Conservation (phyloP, 2,329 filamentous ascomycete genomes). For the Teratosphaeria viscida region DNA sequence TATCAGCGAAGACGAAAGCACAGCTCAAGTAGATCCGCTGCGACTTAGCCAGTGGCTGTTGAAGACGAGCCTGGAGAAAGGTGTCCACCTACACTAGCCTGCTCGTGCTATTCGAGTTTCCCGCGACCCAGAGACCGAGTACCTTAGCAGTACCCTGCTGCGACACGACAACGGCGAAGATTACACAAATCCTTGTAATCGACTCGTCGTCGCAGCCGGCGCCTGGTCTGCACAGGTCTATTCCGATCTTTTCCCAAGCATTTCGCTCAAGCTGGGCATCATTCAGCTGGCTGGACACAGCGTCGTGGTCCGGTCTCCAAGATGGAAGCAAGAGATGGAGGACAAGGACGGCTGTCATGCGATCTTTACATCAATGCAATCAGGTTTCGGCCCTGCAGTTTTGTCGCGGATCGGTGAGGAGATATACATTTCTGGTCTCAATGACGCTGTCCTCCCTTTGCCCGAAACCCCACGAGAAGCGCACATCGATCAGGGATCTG, state of each 20-base stretch:
- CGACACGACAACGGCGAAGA: conserved; percentile 36
- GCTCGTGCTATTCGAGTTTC: conserved; percentile 45
- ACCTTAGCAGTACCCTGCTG: conserved; percentile 45
- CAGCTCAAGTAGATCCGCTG: conserved; percentile 59
- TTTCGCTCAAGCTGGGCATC: conserved; percentile 46
- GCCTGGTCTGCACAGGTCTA: conserved; percentile 64
- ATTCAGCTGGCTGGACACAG: conserved; percentile 60
- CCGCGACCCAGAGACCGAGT: conserved; percentile 37
- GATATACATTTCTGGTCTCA: conserved; percentile 65
- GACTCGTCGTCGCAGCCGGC: conserved; percentile 57
- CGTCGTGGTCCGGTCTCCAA: conserved; percentile 53
- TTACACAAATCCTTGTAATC: conserved; percentile 46
- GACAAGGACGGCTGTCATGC: conserved; percentile 47
- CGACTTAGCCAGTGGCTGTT: conserved; percentile 57
- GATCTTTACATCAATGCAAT: conserved; percentile 52
- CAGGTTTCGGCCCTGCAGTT: conserved; percentile 57
- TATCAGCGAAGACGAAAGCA: conserved; percentile 50
- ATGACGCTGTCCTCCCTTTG: conserved; percentile 49
- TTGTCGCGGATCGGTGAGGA: conserved; percentile 57
- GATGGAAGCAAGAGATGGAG: conserved; percentile 39
- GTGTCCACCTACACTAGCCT: conserved; percentile 57
- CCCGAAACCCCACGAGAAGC: conserved; percentile 46
- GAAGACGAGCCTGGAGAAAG: conserved; percentile 43
- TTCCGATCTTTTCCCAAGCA: conserved; percentile 49
- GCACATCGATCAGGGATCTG: conserved; percentile 35